Percentiles rank a stretch among this genome's conserved stretches.
Conservation (phyloP, 73 alveolate species). For the Tetrahymena elliotti region DNA sequence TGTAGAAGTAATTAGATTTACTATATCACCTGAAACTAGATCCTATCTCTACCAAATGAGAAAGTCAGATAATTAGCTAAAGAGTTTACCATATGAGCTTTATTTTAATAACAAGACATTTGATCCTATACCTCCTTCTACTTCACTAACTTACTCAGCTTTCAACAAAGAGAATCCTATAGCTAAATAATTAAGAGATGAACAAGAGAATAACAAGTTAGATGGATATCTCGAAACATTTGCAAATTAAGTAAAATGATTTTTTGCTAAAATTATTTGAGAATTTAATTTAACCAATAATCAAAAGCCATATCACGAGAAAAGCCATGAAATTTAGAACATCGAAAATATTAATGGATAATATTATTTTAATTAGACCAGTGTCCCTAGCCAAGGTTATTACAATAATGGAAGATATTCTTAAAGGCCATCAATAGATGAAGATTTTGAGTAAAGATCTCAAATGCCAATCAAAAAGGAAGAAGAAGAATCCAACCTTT, state of each 20-base stretch:
- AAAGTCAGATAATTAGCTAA: not conserved
- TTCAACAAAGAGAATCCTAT: not conserved
- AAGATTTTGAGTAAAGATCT: not conserved
- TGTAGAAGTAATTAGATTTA: not conserved
- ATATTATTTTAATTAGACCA: not conserved
- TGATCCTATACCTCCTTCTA: not conserved
- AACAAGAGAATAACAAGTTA: not conserved
- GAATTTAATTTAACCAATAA: not conserved
- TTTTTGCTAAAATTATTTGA: not conserved
- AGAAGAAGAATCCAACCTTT: not conserved
- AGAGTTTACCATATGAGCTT: not conserved
- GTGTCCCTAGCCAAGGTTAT: not conserved
- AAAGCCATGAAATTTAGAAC: not conserved
- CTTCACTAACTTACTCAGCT: not conserved
- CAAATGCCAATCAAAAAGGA: not conserved
- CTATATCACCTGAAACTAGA: not conserved
- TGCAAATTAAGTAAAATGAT: not conserved
- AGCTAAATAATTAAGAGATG: not conserved
- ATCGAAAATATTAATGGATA: not conserved
- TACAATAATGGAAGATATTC: not conserved
- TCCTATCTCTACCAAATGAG: not conserved
- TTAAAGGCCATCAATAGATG: not conserved
- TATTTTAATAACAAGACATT: not conserved
- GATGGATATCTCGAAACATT: not conserved
- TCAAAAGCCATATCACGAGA: not conserved